Evolutionary conservation across 2,329 filamentous ascomycete genomes (phyloP).

Genomic region (Geosmithia putterillii): DNA sequence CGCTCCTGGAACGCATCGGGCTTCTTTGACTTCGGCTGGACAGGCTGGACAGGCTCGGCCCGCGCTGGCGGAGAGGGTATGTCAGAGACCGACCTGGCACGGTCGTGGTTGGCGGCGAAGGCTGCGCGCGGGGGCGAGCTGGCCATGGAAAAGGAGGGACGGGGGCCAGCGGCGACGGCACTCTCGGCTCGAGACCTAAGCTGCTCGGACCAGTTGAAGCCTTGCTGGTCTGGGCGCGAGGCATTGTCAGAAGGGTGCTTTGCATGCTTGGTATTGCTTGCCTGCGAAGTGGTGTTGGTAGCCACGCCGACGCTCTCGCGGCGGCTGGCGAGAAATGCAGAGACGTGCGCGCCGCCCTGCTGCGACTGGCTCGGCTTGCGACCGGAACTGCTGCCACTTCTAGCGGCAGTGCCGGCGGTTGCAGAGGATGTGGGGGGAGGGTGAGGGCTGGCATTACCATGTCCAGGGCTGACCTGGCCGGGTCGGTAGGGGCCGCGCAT

Average conservation of each 20-base stretch:
- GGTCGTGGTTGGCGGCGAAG: constrained; percentile 37
- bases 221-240: constrained; percentile 61
- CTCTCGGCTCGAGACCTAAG: constrained; percentile 85
- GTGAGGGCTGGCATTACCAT: constrained; percentile 43
- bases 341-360: constrained; percentile 17
- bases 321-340: constrained; percentile 20
- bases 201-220: constrained; percentile 96
- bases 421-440: constrained; percentile 22
- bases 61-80: constrained; percentile 46
- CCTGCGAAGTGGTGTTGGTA: constrained; percentile 29
- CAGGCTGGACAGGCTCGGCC: constrained; percentile 29
- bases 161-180: constrained; percentile 42
- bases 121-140: constrained; percentile 26
- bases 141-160: constrained; percentile 47
- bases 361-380: constrained; percentile 12
- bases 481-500: constrained; percentile 38
- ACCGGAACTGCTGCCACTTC: constrained; percentile 5
- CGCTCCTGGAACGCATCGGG: constrained; percentile 94
- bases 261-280: constrained; percentile 45
- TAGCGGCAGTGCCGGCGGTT: too few species aligned
- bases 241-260: constrained; percentile 54
- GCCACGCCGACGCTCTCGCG: constrained; percentile 20
- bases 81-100: constrained; percentile 58
- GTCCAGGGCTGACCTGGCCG: constrained; percentile 41
- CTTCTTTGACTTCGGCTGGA: constrained; percentile 46